These are phyloP conservation scores for Daedaleopsis nitida DNA, from an alignment of 768 basidiomycete species.

Conservation along the genomic window DNA sequence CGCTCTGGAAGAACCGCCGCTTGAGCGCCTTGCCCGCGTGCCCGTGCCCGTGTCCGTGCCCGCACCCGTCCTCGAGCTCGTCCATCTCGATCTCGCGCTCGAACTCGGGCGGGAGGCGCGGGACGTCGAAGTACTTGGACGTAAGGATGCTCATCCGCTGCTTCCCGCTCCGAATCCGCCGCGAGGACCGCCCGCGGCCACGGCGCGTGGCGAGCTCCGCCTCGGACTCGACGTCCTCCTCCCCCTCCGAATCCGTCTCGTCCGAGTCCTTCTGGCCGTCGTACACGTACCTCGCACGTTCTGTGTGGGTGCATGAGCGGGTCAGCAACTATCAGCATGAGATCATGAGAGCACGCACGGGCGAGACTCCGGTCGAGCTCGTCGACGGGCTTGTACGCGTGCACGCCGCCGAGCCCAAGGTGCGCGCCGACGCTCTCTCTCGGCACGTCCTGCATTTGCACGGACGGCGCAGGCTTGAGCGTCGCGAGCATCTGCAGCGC, in stretches of 20 bases:
- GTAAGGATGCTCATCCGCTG: constrained; percentile 73
- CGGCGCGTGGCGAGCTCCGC: constrained; percentile 27
- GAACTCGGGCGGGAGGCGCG: constrained; percentile 31
- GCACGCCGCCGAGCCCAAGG: constrained; percentile 55
- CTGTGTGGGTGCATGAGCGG: constrained; percentile 35
- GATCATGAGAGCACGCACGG: constrained; percentile 46
- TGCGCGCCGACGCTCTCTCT: constrained; percentile 65
- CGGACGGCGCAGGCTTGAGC: constrained; percentile 78
- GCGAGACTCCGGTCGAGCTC: constrained; percentile 71
- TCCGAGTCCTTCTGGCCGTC: constrained; percentile 28
- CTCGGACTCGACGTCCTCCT: constrained; percentile 26
- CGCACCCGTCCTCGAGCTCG: constrained; percentile 41
- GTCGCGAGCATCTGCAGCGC: constrained; percentile 58
- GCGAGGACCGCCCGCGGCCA: constrained; percentile 9
- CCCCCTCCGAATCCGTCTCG: constrained; percentile 22
- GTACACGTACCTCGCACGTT: constrained; percentile 66
- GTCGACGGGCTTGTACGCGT: constrained; percentile 51
- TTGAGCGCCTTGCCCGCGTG: constrained; percentile 28
- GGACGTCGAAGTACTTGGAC: constrained; percentile 56
- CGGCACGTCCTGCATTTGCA: constrained; percentile 84
- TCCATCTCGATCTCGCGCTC: constrained; percentile 1
- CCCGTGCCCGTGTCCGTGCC: constrained; percentile 29
- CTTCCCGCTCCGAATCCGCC: constrained; percentile 35
- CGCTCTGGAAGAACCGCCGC: constrained; percentile 63
- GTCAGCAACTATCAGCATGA: background rate